Conservation (phyloP, 1,284 basidiomycete species). For the Phaffia rhodozyma region DNA sequence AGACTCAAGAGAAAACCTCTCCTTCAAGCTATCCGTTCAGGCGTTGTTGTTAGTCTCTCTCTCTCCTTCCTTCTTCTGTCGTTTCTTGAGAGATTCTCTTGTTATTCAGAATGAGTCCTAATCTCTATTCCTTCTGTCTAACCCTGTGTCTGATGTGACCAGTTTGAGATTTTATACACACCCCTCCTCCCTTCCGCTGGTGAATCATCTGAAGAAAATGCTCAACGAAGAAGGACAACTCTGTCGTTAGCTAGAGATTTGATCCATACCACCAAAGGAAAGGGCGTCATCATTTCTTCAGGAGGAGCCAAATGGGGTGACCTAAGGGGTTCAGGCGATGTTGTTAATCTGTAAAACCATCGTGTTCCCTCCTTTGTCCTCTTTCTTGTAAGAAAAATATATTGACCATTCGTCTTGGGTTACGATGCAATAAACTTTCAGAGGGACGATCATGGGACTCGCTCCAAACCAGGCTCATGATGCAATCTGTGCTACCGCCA, state of each 20-base stretch:
- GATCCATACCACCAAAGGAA: constrained; percentile 11
- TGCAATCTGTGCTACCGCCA: constrained; percentile 2
- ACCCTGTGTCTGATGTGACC: not conserved
- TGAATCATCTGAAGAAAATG: not conserved
- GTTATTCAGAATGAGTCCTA: too few relatives aligned
- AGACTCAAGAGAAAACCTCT: constrained; percentile 16
- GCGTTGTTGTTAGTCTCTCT: constrained; percentile 8
- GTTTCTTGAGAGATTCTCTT: too few relatives aligned
- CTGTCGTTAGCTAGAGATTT: constrained; percentile 15
- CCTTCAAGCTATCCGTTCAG: constrained; percentile 11
- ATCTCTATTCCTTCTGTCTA: not conserved
- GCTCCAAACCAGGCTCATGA: constrained; percentile 2
- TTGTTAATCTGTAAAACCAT: constrained; percentile 1
- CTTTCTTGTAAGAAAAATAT: not conserved
- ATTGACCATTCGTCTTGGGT: not conserved
- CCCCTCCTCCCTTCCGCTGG: constrained; percentile 11
- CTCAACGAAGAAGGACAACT: constrained; percentile 5
- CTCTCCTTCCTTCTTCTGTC: not conserved
- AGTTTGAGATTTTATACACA: constrained; percentile 16
- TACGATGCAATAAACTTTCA: not conserved
- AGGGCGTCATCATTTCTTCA: constrained; percentile 12
- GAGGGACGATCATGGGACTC: constrained; percentile 14
- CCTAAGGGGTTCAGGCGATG: constrained; percentile 3
- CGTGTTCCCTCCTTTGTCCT: too few relatives aligned
- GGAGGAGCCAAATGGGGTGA: constrained; percentile 8